Conservation (phyloP, 140 eudicot genomes). For the Oenanthe javanica region DNA sequence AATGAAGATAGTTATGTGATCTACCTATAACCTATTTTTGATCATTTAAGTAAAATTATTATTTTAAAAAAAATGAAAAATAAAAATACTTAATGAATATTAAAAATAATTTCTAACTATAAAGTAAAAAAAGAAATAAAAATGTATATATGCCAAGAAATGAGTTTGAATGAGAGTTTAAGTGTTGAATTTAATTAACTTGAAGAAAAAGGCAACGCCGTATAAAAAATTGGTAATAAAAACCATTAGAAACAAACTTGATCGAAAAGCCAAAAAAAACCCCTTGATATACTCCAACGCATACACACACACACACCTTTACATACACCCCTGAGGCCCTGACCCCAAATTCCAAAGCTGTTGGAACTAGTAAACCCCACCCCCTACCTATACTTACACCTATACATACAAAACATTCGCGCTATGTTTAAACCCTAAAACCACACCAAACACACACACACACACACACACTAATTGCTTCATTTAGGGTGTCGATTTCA, state of each 20-base stretch:
- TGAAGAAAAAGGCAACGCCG: slow-evolving; percentile 10
- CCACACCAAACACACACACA: not conserved
- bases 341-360: not conserved
- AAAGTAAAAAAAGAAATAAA: no score
- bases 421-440: not conserved
- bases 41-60: no score
- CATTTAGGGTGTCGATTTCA: slow-evolving; percentile 4
- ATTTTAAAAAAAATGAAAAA: no score
- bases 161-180: no score
- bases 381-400: not conserved
- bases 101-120: no score
- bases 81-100: no score
- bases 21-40: no score
- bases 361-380: not conserved
- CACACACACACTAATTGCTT: not conserved
- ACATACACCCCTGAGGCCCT: not conserved
- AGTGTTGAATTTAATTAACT: not conserved
- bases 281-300: not conserved
- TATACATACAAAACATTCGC: not conserved
- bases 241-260: not conserved
- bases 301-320: not conserved
- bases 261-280: not conserved
- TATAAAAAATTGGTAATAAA: no score
- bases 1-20: no score
- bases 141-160: no score